phyloP scores from a whole-genome alignment of 495 filamentous ascomycete species.

The Hyaloscypha finlandica region DNA sequence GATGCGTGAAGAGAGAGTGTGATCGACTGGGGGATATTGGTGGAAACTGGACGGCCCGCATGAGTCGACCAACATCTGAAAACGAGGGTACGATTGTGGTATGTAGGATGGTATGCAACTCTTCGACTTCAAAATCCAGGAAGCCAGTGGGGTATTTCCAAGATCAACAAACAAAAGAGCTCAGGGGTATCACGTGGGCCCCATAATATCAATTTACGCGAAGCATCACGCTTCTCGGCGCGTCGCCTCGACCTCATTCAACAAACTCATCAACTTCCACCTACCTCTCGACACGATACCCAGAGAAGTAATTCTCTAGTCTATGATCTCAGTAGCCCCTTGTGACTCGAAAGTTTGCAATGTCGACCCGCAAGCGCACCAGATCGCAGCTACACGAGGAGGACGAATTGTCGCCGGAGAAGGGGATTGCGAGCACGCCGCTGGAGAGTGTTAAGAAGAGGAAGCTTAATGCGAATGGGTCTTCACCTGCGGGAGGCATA shows the following conservation, averaged over 20 bases:
- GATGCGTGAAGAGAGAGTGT: too few species aligned
- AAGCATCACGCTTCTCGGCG: not conserved
- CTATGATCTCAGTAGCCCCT: not conserved
- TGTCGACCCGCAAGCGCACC: conserved; percentile 20
- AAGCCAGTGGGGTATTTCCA: not conserved
- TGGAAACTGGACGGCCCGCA: too few species aligned
- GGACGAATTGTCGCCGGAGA: conserved; percentile 18
- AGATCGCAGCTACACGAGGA: conserved; percentile 13
- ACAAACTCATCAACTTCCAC: not conserved
- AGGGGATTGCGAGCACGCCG: conserved; percentile 6
- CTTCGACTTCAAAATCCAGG: not conserved
- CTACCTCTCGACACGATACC: not conserved
- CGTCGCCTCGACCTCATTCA: not conserved
- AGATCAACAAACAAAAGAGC: not conserved
- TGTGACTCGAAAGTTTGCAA: not conserved
- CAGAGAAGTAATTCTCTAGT: not conserved
- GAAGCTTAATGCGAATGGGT: conserved; percentile 20
- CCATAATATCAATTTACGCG: not conserved
- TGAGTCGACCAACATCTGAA: too few species aligned
- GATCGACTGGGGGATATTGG: too few species aligned
- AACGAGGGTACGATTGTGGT: too few species aligned
- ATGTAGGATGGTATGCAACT: not conserved
- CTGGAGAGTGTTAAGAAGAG: conserved; percentile 20
- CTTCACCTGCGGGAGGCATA: conserved; percentile 1
- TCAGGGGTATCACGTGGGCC: not conserved